Conservation (phyloP, 2,329 filamentous ascomycete genomes). For the Dactylellina haptotyla region DNA sequence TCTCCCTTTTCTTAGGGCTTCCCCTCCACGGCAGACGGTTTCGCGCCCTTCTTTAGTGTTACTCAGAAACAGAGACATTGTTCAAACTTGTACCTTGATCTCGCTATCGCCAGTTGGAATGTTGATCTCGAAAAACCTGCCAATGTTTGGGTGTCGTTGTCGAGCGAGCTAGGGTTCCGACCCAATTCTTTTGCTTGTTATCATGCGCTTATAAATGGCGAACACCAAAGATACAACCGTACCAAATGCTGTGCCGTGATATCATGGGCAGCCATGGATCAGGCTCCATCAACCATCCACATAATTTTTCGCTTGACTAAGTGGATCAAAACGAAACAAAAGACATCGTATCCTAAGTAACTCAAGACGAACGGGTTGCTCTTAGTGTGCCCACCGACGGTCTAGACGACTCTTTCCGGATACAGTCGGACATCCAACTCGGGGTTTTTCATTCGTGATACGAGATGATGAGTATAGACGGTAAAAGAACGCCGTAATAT, state of each 20-base stretch:
- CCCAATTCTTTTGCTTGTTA: conserved; percentile 8
- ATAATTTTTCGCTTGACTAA: background rate
- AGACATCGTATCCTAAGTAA: background rate
- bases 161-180: conserved; percentile 16
- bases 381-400: background rate
- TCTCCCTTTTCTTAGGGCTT: background rate
- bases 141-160: conserved; percentile 11
- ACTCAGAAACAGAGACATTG: conserved; percentile 7
- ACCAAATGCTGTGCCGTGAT: conserved; percentile 43
- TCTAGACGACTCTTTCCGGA: conserved; percentile 3
- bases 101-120: conserved; percentile 3
- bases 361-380: background rate
- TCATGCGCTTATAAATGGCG: conserved; percentile 15
- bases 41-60: conserved; percentile 11
- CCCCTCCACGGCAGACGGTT: conserved; percentile 4
- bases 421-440: background rate
- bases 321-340: background rate
- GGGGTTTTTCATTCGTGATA: background rate
- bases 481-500: background rate
- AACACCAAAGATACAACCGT: conserved; percentile 10
- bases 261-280: conserved; percentile 12
- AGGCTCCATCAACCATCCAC: background rate
- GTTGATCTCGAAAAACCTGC: conserved; percentile 16
- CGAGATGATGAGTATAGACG: background rate
- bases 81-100: background rate